These are phyloP conservation scores for Russula compacta DNA, from an alignment of 768 basidiomycete species.

Conservation along the genomic window DNA sequence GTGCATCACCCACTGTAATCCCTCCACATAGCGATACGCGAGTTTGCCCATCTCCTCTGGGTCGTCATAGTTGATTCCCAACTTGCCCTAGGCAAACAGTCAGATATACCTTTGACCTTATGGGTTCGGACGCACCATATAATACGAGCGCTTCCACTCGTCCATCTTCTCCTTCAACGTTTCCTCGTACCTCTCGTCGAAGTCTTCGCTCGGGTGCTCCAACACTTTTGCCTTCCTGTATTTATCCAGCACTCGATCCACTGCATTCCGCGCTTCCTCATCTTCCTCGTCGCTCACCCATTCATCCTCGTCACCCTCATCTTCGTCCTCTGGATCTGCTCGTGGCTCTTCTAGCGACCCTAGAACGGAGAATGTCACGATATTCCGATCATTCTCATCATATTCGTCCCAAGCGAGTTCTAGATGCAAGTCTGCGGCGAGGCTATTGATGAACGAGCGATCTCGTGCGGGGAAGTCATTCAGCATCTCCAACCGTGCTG, in stretches of 20 bases:
- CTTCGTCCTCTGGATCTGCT: slow-evolving; percentile 32
- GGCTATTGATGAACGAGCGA: slow-evolving; percentile 62
- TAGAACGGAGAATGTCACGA: slow-evolving; percentile 62
- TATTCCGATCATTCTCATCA: slow-evolving; percentile 70
- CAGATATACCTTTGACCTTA: slow-evolving; percentile 8
- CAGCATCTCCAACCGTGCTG: slow-evolving; percentile 50
- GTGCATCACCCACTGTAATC: slow-evolving; percentile 98
- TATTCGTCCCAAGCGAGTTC: slow-evolving; percentile 88
- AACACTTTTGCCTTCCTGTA: slow-evolving; percentile 77
- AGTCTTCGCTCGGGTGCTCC: slow-evolving; percentile 64
- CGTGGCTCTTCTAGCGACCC: slow-evolving; percentile 30
- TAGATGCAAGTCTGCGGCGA: slow-evolving; percentile 73
- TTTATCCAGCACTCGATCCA: slow-evolving; percentile 77
- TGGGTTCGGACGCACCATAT: slow-evolving; percentile 46
- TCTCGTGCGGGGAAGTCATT: slow-evolving; percentile 79
- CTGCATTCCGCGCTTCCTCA: slow-evolving; percentile 60
- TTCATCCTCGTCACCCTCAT: slow-evolving; percentile 1
- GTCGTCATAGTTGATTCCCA: slow-evolving; percentile 70
- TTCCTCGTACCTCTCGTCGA: slow-evolving; percentile 70
- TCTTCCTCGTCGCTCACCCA: slow-evolving; percentile 51
- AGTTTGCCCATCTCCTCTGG: slow-evolving; percentile 61
- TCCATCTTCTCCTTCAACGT: slow-evolving; percentile 19
- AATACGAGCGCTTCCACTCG: slow-evolving; percentile 51
- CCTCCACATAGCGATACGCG: slow-evolving; percentile 79
- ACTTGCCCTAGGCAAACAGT: slow-evolving; percentile 56